Evolutionary conservation across 768 basidiomycete genomes (phyloP).

Genomic region (Wakefieldia striispora): DNA sequence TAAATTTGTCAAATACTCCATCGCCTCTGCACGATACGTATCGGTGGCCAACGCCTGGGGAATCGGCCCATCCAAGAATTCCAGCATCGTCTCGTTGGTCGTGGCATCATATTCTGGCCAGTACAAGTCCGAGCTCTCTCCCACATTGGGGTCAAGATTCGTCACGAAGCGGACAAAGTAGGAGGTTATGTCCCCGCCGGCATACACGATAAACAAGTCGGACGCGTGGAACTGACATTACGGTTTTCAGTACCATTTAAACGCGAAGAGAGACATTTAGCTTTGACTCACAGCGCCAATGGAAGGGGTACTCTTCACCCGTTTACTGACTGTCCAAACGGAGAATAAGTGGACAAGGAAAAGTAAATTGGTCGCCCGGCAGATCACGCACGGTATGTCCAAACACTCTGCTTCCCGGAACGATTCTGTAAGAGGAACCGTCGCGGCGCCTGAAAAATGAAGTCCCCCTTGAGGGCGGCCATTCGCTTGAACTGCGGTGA

Average conservation of each 20-base stretch:
- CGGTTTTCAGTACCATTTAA: not conserved
- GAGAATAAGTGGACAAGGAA: not conserved
- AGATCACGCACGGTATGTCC: constrained; percentile 25
- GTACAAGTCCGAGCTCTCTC: constrained; percentile 22
- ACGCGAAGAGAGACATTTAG: not conserved
- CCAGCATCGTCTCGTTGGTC: constrained; percentile 35
- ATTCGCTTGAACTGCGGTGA: constrained; percentile 52
- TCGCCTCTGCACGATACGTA: constrained; percentile 41
- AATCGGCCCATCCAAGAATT: constrained; percentile 37
- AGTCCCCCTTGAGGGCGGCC: constrained; percentile 50
- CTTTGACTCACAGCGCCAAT: constrained; percentile 42
- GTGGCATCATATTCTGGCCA: constrained; percentile 45
- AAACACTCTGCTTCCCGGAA: constrained; percentile 39
- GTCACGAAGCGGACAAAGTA: constrained; percentile 23
- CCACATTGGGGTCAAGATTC: constrained; percentile 39
- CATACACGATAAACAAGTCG: constrained; percentile 43
- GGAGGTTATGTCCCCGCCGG: constrained; percentile 42
- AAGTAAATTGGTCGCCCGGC: not conserved
- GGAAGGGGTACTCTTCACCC: constrained; percentile 39
- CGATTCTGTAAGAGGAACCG: constrained; percentile 42
- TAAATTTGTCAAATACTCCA: constrained; percentile 31
- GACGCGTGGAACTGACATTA: constrained; percentile 39
- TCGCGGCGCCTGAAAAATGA: constrained; percentile 48
- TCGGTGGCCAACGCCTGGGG: constrained; percentile 39
- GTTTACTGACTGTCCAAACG: constrained; percentile 40